Conservation (phyloP, 1,284 basidiomycete species). For the Mycena sp. region DNA sequence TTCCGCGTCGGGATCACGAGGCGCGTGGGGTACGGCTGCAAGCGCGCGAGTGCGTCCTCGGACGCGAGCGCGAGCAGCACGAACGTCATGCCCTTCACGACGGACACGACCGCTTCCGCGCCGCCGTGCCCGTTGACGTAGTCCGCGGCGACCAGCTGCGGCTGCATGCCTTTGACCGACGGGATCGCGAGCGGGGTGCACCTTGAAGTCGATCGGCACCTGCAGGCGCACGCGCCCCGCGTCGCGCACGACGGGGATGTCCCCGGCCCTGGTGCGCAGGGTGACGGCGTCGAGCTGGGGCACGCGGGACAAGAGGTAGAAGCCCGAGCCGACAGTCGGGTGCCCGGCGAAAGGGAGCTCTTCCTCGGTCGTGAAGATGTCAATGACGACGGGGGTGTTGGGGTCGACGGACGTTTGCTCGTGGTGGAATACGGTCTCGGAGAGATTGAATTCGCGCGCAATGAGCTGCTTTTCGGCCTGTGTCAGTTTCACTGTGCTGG, state of each 20-base stretch:
- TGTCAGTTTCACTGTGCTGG: slow-evolving; percentile 38
- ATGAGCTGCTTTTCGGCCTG: slow-evolving; percentile 52
- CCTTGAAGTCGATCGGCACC: slow-evolving; percentile 52
- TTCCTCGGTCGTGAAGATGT: slow-evolving; percentile 51
- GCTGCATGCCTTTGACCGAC: slow-evolving; percentile 41
- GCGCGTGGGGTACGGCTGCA: slow-evolving; percentile 39
- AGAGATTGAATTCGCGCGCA: slow-evolving; percentile 57
- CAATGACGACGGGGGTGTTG: slow-evolving; percentile 41
- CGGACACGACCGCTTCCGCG: slow-evolving; percentile 49
- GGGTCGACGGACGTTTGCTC: slow-evolving; percentile 27
- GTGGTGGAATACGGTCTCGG: slow-evolving; percentile 56
- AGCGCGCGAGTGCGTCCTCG: slow-evolving; percentile 45
- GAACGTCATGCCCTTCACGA: slow-evolving; percentile 58
- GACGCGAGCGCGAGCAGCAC: slow-evolving; percentile 49
- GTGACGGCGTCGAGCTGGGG: slow-evolving; percentile 37
- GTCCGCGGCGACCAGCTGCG: slow-evolving; percentile 39
- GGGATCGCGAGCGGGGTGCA: slow-evolving; percentile 41
- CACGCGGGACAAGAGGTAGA: slow-evolving; percentile 45
- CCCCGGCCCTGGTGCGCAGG: slow-evolving; percentile 51
- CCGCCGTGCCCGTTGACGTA: slow-evolving; percentile 45
- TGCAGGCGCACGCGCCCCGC: slow-evolving; percentile 39
- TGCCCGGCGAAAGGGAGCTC: slow-evolving; percentile 58
- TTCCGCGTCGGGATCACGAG: slow-evolving; percentile 32
- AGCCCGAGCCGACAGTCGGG: slow-evolving; percentile 53
- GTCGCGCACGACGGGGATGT: slow-evolving; percentile 46